Evolutionary conservation across 768 basidiomycete genomes (phyloP), one percentile per base, ranked within the genome.

Genomic region (Serendipita sp.): DNA sequence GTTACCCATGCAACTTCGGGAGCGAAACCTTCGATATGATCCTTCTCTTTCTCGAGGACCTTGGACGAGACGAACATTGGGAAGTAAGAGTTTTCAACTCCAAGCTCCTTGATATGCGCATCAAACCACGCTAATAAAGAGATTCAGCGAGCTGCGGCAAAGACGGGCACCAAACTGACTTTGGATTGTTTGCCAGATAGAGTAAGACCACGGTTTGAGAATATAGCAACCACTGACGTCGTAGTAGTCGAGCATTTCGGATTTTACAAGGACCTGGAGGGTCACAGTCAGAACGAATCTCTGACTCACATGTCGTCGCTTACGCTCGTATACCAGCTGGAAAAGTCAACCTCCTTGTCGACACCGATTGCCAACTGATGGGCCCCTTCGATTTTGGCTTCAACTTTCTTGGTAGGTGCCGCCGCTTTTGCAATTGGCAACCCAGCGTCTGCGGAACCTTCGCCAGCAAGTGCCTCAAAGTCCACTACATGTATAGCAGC

Each of bases 1-100:
- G 96, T 99, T 65, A 99, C 96, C 96, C 96, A 99, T n/a, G 96
- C 96, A 38, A 99, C 96, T 75, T 99, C 96, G 2, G 96, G 94
- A 65, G 95, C 95, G 77, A 99, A 99, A 2, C 96, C 96, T 74
- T 98, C 96, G 66, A 99, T 92, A 73, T 99, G 96, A 70, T 98
- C 86, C 78, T 98, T 98, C 75, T 99, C 96, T 63, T 89, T 83
- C 75, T 99, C 94, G 65, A 99, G 82, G 30, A 94, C 89, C 65
- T 89, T 92, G 65, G 82, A 75, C 0, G 93, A 94, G 38, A 99
- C 89, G 70, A 98, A 98, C 92, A 99, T 97, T 2, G 96, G 96
- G 82, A 99, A 99, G 73, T 97, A 99, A 3, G 92, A 86, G 73
- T 98, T 97, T 74, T 96, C 90, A 16, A 98, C 95, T 53, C 87